Evolutionary conservation across 129 eudicot genomes (phyloP).

Genomic region (Gnaphalium uliginosum): DNA sequence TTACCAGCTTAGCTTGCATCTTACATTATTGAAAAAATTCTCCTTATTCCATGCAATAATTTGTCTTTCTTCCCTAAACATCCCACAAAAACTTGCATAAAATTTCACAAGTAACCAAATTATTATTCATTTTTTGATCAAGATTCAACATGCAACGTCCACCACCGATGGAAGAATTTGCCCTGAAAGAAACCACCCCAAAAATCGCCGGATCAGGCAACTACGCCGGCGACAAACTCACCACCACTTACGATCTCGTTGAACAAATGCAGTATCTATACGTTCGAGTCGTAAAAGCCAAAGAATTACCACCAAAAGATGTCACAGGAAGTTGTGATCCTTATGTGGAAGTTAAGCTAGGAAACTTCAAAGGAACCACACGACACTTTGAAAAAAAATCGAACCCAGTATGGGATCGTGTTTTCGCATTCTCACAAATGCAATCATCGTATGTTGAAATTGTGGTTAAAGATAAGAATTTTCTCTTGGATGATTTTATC

Average conservation of each 20-base stretch:
- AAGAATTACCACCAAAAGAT: slow-evolving; percentile 71
- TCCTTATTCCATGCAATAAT: slow-evolving; percentile 32
- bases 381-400: slow-evolving; percentile 67
- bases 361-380: slow-evolving; percentile 83
- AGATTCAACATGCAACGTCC: slow-evolving; percentile 43
- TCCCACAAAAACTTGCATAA: slow-evolving; percentile 18
- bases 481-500: slow-evolving; percentile 69
- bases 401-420: slow-evolving; percentile 74
- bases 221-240: slow-evolving; percentile 69
- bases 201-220: slow-evolving; percentile 82
- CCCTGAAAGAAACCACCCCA: slow-evolving; percentile 80
- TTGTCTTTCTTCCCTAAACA: slow-evolving; percentile 18
- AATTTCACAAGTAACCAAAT: slow-evolving; percentile 5
- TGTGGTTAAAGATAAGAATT: slow-evolving; percentile 68
- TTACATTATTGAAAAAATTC: slow-evolving; percentile 23
- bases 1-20: slow-evolving; percentile 13
- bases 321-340: slow-evolving; percentile 75
- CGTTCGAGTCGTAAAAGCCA: slow-evolving; percentile 83
- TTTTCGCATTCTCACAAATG: slow-evolving; percentile 80
- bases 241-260: slow-evolving; percentile 83
- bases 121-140: neutral
- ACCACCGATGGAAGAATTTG: slow-evolving; percentile 65
- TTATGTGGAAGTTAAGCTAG: slow-evolving; percentile 76
- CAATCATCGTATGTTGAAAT: slow-evolving; percentile 71
- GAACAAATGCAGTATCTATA: slow-evolving; percentile 91